Evolutionary conservation across 495 filamentous ascomycete genomes (phyloP).

Genomic region (Rhizodiscina lignyota): DNA sequence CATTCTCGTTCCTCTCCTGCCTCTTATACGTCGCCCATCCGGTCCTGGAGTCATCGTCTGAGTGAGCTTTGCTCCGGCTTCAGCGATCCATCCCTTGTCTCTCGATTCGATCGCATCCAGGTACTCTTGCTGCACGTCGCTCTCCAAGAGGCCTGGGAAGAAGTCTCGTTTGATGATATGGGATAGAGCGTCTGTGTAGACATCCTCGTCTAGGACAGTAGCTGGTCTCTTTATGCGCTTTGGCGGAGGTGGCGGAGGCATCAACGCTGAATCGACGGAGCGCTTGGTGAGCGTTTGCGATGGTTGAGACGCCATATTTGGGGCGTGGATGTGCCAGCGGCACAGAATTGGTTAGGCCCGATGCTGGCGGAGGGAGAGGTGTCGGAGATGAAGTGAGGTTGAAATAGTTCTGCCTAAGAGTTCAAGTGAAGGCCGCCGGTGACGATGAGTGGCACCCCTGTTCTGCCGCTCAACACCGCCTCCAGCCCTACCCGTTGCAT

Average conservation of each 20-base stretch:
- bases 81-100: slow-evolving; percentile 73
- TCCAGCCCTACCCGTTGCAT: no score
- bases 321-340: neutral
- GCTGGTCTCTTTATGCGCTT: slow-evolving; percentile 88
- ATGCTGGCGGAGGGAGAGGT: neutral
- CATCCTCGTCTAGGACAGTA: slow-evolving; percentile 84
- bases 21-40: slow-evolving; percentile 25
- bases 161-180: slow-evolving; percentile 95
- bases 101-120: slow-evolving; percentile 75
- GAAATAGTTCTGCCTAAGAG: no score
- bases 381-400: no score
- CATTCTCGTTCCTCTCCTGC: slow-evolving; percentile 16
- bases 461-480: no score
- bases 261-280: slow-evolving; percentile 50
- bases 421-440: no score
- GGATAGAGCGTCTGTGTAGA: slow-evolving; percentile 77
- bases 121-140: slow-evolving; percentile 77
- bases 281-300: slow-evolving; percentile 45
- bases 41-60: slow-evolving; percentile 68
- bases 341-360: no score
- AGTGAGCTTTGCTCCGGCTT: slow-evolving; percentile 51
- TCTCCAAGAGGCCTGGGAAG: slow-evolving; percentile 82
- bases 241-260: slow-evolving; percentile 77
- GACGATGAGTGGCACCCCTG: no score
- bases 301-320: neutral